Percentiles rank a stretch among this genome's conserved stretches.
phyloP scores from a whole-genome alignment of 192 early-diverging fungal species.

The Phlyctochytrium bullatum region DNA sequence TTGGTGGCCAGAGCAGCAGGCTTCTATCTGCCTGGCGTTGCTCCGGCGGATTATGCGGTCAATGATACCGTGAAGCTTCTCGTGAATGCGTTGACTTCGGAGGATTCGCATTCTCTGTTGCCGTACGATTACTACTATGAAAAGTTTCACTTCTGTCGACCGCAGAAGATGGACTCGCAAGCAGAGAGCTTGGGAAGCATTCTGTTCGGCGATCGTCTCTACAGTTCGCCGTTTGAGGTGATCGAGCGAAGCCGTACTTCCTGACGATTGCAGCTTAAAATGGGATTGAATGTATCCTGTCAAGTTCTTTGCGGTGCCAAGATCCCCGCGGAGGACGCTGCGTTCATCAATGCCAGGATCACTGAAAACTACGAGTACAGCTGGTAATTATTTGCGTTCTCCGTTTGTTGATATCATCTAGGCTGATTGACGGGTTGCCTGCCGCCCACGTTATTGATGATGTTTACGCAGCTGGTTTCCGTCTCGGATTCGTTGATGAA shows the following conservation, averaged over 20 bases:
- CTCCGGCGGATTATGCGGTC: conserved; percentile 78
- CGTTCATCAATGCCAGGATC: conserved; percentile 78
- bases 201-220: conserved; percentile 93
- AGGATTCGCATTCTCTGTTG: conserved; percentile 45
- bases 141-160: conserved; percentile 82
- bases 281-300: conserved; percentile 62
- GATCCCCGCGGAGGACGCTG: conserved; percentile 69
- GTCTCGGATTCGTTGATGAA: conserved; percentile 64
- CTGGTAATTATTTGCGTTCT: conserved; percentile 29
- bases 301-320: conserved; percentile 59
- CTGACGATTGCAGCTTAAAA: conserved; percentile 71
- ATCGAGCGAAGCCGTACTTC: no score
- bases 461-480: conserved; percentile 77
- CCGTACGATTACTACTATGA: conserved; percentile 86
- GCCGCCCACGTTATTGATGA: conserved; percentile 60
- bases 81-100: conserved; percentile 88
- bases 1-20: conserved; percentile 26
- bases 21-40: conserved; percentile 95
- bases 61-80: conserved; percentile 67
- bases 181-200: conserved; percentile 87
- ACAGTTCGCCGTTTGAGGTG: conserved; percentile 76
- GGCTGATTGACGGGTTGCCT: conserved; percentile 86
- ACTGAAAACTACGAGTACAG: conserved; percentile 38
- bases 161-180: conserved; percentile 41
- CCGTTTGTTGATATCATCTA: conserved; percentile 19